phyloP scores from a whole-genome alignment of 352 stramenopile species.

The Phytopythium boreale region DNA sequence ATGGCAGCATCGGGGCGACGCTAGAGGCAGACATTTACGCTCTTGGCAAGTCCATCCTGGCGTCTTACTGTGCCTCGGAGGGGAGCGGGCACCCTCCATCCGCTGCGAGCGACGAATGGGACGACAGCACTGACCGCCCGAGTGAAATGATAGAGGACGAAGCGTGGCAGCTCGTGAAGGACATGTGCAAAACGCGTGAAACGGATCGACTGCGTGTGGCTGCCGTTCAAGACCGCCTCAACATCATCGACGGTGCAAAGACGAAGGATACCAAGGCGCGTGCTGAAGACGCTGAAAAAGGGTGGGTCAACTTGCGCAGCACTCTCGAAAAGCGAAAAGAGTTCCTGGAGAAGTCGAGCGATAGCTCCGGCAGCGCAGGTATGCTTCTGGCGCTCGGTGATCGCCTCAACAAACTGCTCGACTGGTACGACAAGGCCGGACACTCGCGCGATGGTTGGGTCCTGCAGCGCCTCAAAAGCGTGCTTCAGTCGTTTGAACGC shows the following conservation, averaged over 20 bases:
- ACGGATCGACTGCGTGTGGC: background rate
- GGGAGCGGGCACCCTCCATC: background rate
- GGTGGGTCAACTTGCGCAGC: no score
- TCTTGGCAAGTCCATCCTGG: conserved; percentile 1
- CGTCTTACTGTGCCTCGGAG: background rate
- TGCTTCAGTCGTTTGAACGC: background rate
- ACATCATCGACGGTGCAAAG: no score
- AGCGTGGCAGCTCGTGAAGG: background rate
- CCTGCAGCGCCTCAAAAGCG: background rate
- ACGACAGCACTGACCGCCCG: background rate
- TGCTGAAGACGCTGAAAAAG: no score
- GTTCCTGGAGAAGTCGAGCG: no score
- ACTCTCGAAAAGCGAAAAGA: no score
- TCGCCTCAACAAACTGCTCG: no score
- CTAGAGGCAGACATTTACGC: background rate
- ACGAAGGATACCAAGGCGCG: no score
- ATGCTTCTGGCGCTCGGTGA: no score
- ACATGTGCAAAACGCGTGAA: background rate
- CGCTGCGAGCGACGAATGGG: background rate
- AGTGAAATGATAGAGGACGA: background rate
- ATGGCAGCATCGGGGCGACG: no score
- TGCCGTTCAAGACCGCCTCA: background rate
- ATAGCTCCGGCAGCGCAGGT: no score
- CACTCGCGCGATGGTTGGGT: no score
- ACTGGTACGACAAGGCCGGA: no score